Evolutionary conservation across 306 rosid species (phyloP), one percentile per base, ranked within the genome.

Genomic region (Ceratonia siliqua): DNA sequence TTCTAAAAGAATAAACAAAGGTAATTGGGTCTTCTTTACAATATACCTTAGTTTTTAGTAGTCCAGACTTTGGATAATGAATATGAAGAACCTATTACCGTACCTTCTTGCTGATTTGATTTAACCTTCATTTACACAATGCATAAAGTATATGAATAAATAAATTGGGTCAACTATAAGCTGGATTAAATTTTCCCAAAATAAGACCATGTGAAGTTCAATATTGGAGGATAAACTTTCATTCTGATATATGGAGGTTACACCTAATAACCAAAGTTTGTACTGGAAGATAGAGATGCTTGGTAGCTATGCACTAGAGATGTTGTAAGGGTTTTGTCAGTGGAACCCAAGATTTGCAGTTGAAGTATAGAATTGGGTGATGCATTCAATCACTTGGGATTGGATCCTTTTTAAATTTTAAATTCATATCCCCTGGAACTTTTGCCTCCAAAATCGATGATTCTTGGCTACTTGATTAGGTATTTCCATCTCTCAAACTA

Each of bases 21-120:
- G 58, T 30, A 1, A 7, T 18, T 6, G 12, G 27, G 2, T 70
- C 48, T 49, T 70, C 53, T 61, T 28, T 21, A 49, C 42, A 17
- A 63, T 5, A 1, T 21, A 73, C 36, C 72, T 39, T 35, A n/a
- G 41, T 13, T 53, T 42, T 20, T 27, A 46, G 46, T 56, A 22
- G 27, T 52, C 35, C 64, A 59, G 49, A 69, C 30, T 45, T 30
- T 27, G 39, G 24, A 35, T 69, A 45, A 53, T 57, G 62, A 68
- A 57, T 68, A 39, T 22, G 24, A 68, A 45, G 45, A 68, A 57
- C 61, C 70, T 35, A 41, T 33, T 43, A 45, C n/a, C 6, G 28
- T 54, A 15, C 35, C 59, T 17, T 48, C 30, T n/a, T 20, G 68
- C 4, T 12, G 1, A 25, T 27, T 25, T 3, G 17, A 5, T 55